Evolutionary conservation across 116 monocot genomes (phyloP).

Genomic region (Cymodocea nodosa): DNA sequence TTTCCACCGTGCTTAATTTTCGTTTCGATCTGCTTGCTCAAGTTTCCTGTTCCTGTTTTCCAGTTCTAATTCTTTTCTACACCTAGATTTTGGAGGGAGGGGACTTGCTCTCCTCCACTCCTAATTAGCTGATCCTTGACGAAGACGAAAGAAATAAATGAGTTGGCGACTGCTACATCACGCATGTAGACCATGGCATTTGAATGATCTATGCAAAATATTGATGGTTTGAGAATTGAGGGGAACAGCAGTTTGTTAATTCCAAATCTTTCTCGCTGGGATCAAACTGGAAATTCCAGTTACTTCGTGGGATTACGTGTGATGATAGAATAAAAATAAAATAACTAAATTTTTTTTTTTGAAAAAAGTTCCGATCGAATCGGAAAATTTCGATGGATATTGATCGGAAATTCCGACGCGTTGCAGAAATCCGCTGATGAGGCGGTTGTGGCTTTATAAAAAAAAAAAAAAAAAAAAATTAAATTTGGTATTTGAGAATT

Average conservation of each 20-base stretch:
- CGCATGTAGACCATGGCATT: background rate
- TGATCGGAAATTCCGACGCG: too few species aligned
- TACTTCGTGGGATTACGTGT: too few species aligned
- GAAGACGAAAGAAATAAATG: constrained; percentile 6
- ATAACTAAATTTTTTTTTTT: too few species aligned
- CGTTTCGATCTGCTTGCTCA: background rate
- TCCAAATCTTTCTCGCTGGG: background rate
- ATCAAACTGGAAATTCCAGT: too few species aligned
- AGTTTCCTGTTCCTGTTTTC: background rate
- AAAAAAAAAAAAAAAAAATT: too few species aligned
- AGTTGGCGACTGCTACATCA: constrained; percentile 5
- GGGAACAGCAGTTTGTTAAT: background rate
- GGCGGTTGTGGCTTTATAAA: too few species aligned
- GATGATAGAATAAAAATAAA: too few species aligned
- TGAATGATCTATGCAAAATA: background rate
- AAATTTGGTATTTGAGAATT: too few species aligned
- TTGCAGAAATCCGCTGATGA: too few species aligned
- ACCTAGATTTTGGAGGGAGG: constrained; percentile 18
- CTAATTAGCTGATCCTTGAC: constrained; percentile 8
- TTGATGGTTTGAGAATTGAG: background rate
- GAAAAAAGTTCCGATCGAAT: too few species aligned
- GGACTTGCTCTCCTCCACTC: background rate
- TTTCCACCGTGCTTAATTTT: background rate
- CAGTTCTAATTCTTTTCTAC: constrained; percentile 20
- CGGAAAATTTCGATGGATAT: too few species aligned